Evolutionary conservation across 129 eudicot species (phyloP).

Genomic region (Arctium lappa): DNA sequence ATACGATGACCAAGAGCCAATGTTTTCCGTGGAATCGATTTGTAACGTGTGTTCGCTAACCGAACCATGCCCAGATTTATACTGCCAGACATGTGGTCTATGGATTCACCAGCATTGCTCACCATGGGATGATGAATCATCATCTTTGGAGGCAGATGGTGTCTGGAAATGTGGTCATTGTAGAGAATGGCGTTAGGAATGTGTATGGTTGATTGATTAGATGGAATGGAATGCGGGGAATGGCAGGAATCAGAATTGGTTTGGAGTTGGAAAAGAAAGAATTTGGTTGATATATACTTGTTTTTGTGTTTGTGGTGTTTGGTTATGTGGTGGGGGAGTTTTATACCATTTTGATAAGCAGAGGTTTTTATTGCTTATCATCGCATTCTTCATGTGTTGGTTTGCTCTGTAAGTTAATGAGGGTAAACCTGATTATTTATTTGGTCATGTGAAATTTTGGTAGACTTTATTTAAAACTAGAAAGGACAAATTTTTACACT

Average conservation of each 20-base stretch:
- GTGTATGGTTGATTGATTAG: not conserved
- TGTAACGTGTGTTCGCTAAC: constrained; percentile 56
- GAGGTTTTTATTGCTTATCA: constrained; percentile 26
- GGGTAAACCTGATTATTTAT: not conserved
- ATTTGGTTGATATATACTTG: constrained; percentile 26
- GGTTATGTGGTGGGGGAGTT: constrained; percentile 8
- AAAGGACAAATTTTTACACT: not conserved
- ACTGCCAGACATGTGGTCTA: constrained; percentile 62
- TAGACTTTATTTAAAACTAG: not conserved
- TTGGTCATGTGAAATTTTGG: not conserved
- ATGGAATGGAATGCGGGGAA: not conserved
- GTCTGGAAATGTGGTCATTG: constrained; percentile 90
- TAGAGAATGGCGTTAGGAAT: constrained; percentile 49
- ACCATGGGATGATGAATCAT: constrained; percentile 58
- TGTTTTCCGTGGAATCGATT: constrained; percentile 33
- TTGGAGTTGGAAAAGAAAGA: constrained; percentile 19
- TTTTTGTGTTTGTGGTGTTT: constrained; percentile 9
- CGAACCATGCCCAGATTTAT: constrained; percentile 70
- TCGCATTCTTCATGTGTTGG: constrained; percentile 17
- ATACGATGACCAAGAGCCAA: constrained; percentile 43
- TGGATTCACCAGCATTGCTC: constrained; percentile 83
- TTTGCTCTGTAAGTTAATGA: constrained; percentile 17
- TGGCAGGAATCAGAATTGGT: not conserved
- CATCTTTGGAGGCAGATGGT: constrained; percentile 40
- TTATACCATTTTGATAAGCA: constrained; percentile 27